Evolutionary conservation across 1,139 yeast species (phyloP), one percentile per base, ranked within the genome.

Genomic region (Hyphopichia khmerensis): DNA sequence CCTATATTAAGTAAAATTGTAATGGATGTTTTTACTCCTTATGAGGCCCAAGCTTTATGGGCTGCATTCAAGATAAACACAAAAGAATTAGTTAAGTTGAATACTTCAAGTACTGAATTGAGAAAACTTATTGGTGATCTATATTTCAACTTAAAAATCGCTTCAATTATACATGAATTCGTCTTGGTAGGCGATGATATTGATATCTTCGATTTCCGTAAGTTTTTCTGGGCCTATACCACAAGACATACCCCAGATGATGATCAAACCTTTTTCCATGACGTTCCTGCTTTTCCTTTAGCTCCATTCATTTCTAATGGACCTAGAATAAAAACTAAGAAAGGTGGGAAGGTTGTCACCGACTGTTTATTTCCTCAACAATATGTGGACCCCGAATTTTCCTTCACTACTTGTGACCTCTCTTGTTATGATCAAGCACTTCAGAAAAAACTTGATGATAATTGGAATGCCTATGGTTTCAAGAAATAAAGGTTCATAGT

Each of bases 271-370:
- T 42, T 43, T 33, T 54, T 49, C 37, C 40, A 41, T 2, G 55
- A 53, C 29, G 48, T 35, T 14, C 29, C 34, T 6, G 38, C 55
- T 3, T 53, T 51, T 31, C 43, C 56, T 10, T 41, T 53, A 37
- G 55, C 55, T 9, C 58, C 57, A 36, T 54, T 53, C 36, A 47
- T 52, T 18, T 33, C 46, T 8, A 52, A 48, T 31, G 45, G 50
- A 10, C 42, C 43, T 30, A 26, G 52, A 34, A 45, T 43, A 9
- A 43, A 46, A 29, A 44, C 44, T 16, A 16, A 35, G 34, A 47
- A 40, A 36, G 58, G 58, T 32, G 58, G 56, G n/a, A 52, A 52
- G 33, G 44, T 45, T 36, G 56, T 52, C 24, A 53, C 57, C 1
- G 47, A 49, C 33, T 52, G 54, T 35, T 43, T 54, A 17, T 44